Evolutionary conservation across 208 protist genomes (phyloP).

Genomic region (Polymyxa betae): DNA sequence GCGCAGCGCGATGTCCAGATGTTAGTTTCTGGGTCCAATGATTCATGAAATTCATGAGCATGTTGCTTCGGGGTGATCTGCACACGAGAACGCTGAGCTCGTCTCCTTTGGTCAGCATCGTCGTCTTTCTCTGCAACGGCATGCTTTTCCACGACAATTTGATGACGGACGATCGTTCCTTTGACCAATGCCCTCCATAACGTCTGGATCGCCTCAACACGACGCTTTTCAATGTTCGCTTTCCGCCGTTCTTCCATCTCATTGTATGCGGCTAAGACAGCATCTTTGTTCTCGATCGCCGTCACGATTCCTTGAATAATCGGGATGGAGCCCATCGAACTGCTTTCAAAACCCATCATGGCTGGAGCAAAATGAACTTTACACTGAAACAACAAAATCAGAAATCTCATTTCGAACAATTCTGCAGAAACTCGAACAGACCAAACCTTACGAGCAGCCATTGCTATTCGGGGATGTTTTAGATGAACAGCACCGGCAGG

Average conservation of each 20-base stretch:
- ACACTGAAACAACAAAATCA: not conserved
- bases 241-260: slow-evolving; percentile 25
- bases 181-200: not conserved
- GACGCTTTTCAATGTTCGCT: not conserved
- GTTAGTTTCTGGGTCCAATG: not conserved
- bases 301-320: slow-evolving; percentile 29
- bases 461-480: not conserved
- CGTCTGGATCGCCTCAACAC: not conserved
- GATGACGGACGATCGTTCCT: not conserved
- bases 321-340: not conserved
- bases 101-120: not conserved
- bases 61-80: not conserved
- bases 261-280: not conserved
- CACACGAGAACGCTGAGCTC: not conserved
- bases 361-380: slow-evolving; percentile 20
- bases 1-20: not conserved
- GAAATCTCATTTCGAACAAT: not conserved
- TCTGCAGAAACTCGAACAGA: not conserved
- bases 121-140: too few relatives aligned
- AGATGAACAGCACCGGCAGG: slow-evolving; percentile 38
- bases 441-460: slow-evolving; percentile 33
- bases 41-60: not conserved
- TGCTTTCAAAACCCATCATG: slow-evolving; percentile 36
- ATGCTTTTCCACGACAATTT: slow-evolving; percentile 43
- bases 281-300: not conserved